Percentiles rank a stretch among this genome's conserved stretches.
These are phyloP conservation scores for Pichia sp. DNA, from an alignment of 1,139 yeast species.

Conservation along the genomic window DNA sequence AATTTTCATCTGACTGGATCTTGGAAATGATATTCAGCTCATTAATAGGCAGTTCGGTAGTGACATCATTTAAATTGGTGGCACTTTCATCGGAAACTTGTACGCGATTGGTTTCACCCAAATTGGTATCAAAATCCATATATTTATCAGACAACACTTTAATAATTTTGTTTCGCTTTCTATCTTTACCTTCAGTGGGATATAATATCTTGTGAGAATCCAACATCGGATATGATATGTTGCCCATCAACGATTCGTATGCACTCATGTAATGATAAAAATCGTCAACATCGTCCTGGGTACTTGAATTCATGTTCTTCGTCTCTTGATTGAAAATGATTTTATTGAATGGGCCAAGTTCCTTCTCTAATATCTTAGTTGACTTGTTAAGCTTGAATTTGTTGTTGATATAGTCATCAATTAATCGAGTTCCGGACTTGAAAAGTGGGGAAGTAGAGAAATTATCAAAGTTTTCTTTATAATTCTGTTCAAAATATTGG, in stretches of 20 bases:
- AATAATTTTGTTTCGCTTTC: slow-evolving; percentile 59
- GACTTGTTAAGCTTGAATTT: slow-evolving; percentile 7
- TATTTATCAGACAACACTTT: slow-evolving; percentile 13
- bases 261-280: slow-evolving; percentile 46
- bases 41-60: too few species aligned
- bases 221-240: slow-evolving; percentile 23
- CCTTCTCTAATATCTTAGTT: slow-evolving; percentile 39
- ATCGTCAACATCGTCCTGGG: slow-evolving; percentile 66
- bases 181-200: slow-evolving; percentile 62
- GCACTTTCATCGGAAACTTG: too few species aligned
- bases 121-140: too few species aligned
- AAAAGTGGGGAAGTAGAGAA: slow-evolving; percentile 3
- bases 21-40: neutral
- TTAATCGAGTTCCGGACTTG: slow-evolving; percentile 1
- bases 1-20: slow-evolving; percentile 41
- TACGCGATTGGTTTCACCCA: too few species aligned
- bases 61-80: slow-evolving; percentile 27
- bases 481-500: neutral
- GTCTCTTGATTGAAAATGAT: slow-evolving; percentile 50
- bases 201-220: slow-evolving; percentile 49
- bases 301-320: slow-evolving; percentile 46
- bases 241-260: slow-evolving; percentile 47
- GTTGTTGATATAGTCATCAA: neutral
- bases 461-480: neutral
- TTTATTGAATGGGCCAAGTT: slow-evolving; percentile 44